Base-by-base conservation (phyloP, 163 green algal species). In the Prototheca cutis region DNA sequence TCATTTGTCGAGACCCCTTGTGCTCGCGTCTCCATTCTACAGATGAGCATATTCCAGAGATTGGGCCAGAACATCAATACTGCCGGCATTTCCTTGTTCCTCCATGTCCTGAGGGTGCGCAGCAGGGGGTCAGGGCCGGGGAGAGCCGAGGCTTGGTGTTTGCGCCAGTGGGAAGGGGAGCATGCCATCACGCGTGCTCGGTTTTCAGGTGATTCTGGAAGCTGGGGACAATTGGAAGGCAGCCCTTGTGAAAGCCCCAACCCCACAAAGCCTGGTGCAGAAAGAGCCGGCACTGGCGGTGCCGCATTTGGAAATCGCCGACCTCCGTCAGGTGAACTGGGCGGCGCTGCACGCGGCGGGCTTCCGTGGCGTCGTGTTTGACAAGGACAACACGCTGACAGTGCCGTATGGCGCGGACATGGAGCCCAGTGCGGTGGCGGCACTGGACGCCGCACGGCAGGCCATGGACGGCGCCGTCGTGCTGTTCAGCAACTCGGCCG, bases 361-460 rank as follows among this genome's bases (percentile, higher is more conserved):
- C n/a, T 87, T 89, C 59, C 53, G 75, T 40, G 85, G 74, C 25
- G 79, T 67, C 52, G 67, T 90, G 1, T 86, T 93, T 62, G 85
- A 93, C 72, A 93, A 93, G 64, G 85, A 93, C 69, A 91, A 93
- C 77, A 93, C 85, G 5, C 56, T 93, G 21, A 93, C 85, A 53
- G 61, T 70, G 52, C 85, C 85, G 4, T 93, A 90, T 59, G 40
- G 34, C 15, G n/a, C 74, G 25, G 54, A 60, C 7, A 39, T 90
- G 4, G 53, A 82, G 24, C 65, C 79, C 2, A 32, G 34, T 32
- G 70, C 64, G 15, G 18, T 21, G 23, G 40, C 49, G 3, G 57
- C 65, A 4, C 67, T 89, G 71, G 55, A 63, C 32, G 33, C 59
- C 1, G 88, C 79, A 58, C 66, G 58, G 23, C 13, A 40, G 6